Base-by-base conservation (phyloP, 768 basidiomycete species). In the Neoboletus brunneissimus region DNA sequence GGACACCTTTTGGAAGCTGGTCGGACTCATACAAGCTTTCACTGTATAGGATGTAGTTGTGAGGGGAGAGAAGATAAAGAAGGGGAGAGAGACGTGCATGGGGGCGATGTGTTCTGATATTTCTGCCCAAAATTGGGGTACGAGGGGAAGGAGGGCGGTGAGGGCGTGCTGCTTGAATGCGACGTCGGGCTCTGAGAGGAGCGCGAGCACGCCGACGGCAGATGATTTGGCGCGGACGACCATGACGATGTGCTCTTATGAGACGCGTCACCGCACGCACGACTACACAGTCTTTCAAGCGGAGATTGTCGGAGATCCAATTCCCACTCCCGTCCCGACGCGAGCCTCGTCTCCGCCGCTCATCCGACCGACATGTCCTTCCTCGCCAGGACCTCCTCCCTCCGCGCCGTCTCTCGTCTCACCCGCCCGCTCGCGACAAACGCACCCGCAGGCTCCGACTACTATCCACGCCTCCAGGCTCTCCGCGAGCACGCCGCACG, bases 111-210 rank as follows among this genome's bases (percentile, higher is more conserved):
- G 85, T 73, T 99, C 97, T 64, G 93, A 94, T 67, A 98, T 96
- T 79, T 99, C 97, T 46, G 96, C 89, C 97, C 97, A 99, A 74
- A 98, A 98, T 65, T 91, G 88, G 38, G 94, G 85, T 8, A 98
- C 93, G 44, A 98, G 82, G 16, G 83, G 76, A 66, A 85, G 89
- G 51, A 99, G 80, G 44, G 87, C 81, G 48, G 84, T 83, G 64
- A 99, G 85, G 23, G 97, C 97, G 79, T 97, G 90, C 65, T 91
- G 86, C 68, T 94, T 92, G 71, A 98, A 88, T 41, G 88, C 76
- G 27, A 85, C 79, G 61, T 95, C 91, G 52, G 89, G 89, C 73
- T 99, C 97, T 40, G 87, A 84, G 16, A 99, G 85, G 34, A 99
- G 80, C 27, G 94, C 92, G 63, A 99, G 86, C 29, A 94, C 89